Evolutionary conservation across 164 flowering plant genomes (phyloP).

Genomic region (Macadamia integrifolia): DNA sequence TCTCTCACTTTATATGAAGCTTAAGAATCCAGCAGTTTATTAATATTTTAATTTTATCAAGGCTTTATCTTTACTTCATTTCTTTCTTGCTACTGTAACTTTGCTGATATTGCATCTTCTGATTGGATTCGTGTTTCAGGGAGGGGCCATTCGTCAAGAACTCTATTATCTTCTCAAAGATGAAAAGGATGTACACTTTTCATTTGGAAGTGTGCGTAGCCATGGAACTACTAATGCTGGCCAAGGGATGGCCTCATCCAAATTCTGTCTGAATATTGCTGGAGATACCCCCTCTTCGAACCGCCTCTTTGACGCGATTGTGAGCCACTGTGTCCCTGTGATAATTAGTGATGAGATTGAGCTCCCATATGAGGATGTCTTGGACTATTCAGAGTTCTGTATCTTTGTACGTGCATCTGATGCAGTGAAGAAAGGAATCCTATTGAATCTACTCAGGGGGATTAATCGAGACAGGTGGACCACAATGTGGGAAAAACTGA

Average conservation of each 20-base stretch:
- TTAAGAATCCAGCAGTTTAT: not conserved
- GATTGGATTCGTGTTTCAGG: constrained; percentile 34
- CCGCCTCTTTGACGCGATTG: constrained; percentile 87
- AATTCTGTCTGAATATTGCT: constrained; percentile 82
- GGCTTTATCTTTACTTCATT: not conserved
- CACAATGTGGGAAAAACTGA: constrained; percentile 69
- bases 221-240: constrained; percentile 54
- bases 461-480: constrained; percentile 55
- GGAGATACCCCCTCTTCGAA: constrained; percentile 98
- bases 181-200: constrained; percentile 77
- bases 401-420: constrained; percentile 63
- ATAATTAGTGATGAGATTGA: constrained; percentile 88
- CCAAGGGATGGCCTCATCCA: constrained; percentile 78
- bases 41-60: not conserved
- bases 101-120: not conserved
- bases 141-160: constrained; percentile 78
- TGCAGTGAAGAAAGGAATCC: constrained; percentile 53
- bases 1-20: not conserved
- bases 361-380: constrained; percentile 80
- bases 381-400: constrained; percentile 78
- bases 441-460: constrained; percentile 61
- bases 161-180: constrained; percentile 80
- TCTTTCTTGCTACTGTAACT: not conserved
- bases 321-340: constrained; percentile 84
- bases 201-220: constrained; percentile 55